Conservation (phyloP, 1,139 yeast genomes). For the Diutina ranongensis region DNA sequence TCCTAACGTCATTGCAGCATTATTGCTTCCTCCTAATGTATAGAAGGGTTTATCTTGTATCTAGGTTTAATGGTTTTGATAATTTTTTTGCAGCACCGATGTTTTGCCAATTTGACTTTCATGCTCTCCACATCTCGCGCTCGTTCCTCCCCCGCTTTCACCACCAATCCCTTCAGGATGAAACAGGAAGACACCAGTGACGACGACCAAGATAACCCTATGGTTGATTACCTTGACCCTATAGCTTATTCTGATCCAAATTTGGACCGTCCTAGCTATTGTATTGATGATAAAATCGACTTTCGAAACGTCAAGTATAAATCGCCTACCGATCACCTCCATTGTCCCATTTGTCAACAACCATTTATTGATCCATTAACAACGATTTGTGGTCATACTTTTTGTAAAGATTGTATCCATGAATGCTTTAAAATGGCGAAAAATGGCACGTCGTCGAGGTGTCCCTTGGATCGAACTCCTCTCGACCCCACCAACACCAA, state of each 20-base stretch:
- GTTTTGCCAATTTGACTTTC: background rate
- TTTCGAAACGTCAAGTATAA: conserved; percentile 23
- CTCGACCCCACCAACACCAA: conserved; percentile 24
- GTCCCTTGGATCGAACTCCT: conserved; percentile 56
- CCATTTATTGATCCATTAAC: conserved; percentile 45
- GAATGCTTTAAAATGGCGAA: conserved; percentile 31
- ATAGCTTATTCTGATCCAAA: background rate
- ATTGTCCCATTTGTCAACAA: conserved; percentile 48
- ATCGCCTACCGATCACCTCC: conserved; percentile 38
- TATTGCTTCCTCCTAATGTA: conserved; percentile 60
- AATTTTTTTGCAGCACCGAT: background rate
- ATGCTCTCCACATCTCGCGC: too few relatives aligned
- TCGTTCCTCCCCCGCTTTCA: background rate
- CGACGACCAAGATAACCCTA: background rate
- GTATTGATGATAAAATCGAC: conserved; percentile 12
- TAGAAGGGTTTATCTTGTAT: too few relatives aligned
- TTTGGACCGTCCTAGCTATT: background rate
- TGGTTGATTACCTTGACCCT: too few relatives aligned
- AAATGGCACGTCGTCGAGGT: conserved; percentile 14
- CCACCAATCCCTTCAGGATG: too few relatives aligned
- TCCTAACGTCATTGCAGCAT: conserved; percentile 58
- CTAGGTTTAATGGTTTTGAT: too few relatives aligned
- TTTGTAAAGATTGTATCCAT: conserved; percentile 39
- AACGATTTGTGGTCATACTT: conserved; percentile 51
- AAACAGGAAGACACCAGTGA: too few relatives aligned